Conservation (phyloP, 2,329 filamentous ascomycete species). For the Alternaria sp. region DNA sequence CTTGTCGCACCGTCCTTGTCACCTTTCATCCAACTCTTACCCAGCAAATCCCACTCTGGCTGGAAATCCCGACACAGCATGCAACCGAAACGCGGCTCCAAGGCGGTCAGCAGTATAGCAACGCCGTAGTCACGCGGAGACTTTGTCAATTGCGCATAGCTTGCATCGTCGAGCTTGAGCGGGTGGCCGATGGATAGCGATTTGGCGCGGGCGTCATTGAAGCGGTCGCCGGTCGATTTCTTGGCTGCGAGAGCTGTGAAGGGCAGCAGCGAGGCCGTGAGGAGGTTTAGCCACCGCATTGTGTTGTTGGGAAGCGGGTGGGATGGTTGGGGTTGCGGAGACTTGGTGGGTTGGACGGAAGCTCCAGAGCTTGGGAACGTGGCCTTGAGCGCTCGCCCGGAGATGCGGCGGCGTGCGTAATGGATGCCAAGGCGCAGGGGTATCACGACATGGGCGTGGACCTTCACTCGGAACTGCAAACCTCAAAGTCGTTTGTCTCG, state of each 20-base stretch:
- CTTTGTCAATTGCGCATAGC: conserved; percentile 78
- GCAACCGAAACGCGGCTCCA: conserved; percentile 85
- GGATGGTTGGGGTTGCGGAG: conserved; percentile 31
- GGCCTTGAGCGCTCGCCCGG: conserved; percentile 38
- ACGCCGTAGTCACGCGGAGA: conserved; percentile 84
- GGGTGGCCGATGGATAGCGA: conserved; percentile 68
- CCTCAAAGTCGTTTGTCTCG: not conserved
- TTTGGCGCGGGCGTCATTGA: conserved; percentile 75
- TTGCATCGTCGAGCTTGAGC: conserved; percentile 78
- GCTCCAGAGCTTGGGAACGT: conserved; percentile 38
- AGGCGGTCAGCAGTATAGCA: conserved; percentile 84
- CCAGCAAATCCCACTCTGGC: conserved; percentile 89
- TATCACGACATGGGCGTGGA: conserved; percentile 8
- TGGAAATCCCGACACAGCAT: conserved; percentile 89
- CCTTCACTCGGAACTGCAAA: not conserved
- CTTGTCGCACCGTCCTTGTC: conserved; percentile 78
- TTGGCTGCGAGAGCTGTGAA: conserved; percentile 70
- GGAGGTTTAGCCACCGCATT: conserved; percentile 72
- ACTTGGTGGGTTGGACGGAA: conserved; percentile 28
- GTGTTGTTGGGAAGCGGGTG: conserved; percentile 47
- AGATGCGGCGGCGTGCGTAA: conserved; percentile 39
- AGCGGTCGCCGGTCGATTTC: conserved; percentile 70
- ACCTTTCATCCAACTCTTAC: conserved; percentile 85
- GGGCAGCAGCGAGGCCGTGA: conserved; percentile 71
- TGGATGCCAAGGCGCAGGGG: conserved; percentile 34